Percentiles rank a stretch among this genome's conserved stretches.
Evolutionary conservation across 768 basidiomycete genomes (phyloP).

Genomic region (Thelephora ganbajun): DNA sequence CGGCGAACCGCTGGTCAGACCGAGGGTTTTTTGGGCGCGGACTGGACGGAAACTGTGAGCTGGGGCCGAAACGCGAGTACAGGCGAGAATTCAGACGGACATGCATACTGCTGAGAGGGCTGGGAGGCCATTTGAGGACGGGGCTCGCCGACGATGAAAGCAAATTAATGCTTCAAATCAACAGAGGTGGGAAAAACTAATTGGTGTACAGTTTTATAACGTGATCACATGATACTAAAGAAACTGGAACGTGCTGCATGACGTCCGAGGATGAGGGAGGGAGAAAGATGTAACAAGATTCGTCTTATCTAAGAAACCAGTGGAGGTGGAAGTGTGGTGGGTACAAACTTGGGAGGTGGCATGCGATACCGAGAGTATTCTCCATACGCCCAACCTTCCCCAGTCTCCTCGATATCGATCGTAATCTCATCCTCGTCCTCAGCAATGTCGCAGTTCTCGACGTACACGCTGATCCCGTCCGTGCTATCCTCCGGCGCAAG

Average conservation of each 20-base stretch:
- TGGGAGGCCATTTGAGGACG: conserved; percentile 56
- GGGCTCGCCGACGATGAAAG: conserved; percentile 31
- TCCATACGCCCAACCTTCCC: conserved; percentile 49
- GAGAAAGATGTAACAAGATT: background rate
- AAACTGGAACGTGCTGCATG: background rate
- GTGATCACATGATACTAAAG: background rate
- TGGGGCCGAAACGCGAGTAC: conserved; percentile 6
- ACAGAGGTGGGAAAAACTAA: conserved; percentile 13
- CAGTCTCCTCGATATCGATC: conserved; percentile 4
- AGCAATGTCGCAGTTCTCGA: conserved; percentile 52
- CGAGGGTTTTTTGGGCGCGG: conserved; percentile 90
- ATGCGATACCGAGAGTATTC: conserved; percentile 28
- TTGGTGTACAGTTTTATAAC: background rate
- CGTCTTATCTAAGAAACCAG: conserved; percentile 2
- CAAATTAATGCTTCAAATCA: conserved; percentile 68
- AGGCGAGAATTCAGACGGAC: conserved; percentile 30
- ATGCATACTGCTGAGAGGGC: conserved; percentile 73
- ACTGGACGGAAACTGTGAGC: conserved; percentile 29
- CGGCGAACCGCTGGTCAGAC: conserved; percentile 73
- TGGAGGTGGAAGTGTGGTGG: conserved; percentile 46
- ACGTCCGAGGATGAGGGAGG: background rate
- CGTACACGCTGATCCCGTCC: conserved; percentile 58
- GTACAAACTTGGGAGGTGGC: conserved; percentile 22
- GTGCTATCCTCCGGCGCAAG: conserved; percentile 54
- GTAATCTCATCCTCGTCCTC: conserved; percentile 17